A percentile compares a stretch with the other conserved stretches of the same genome.
Conservation (phyloP, 192 early-diverging fungal species). For the Podila minutissima region DNA sequence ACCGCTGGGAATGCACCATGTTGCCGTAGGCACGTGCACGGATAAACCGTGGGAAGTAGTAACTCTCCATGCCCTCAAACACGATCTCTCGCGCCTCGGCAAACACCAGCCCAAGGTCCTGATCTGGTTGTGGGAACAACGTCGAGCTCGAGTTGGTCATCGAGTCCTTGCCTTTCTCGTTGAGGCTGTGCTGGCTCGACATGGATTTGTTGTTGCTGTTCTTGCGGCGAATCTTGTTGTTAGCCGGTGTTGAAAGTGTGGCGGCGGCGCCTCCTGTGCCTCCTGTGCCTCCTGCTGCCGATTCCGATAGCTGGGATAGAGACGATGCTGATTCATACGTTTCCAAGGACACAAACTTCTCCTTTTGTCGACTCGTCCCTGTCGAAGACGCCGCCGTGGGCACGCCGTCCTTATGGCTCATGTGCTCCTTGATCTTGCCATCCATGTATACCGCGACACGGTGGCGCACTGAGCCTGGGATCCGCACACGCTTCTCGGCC, state of each 20-base stretch:
- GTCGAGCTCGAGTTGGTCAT: background rate
- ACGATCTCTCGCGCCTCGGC: slow-evolving; percentile 64
- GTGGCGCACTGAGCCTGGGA: slow-evolving; percentile 53
- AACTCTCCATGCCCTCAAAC: slow-evolving; percentile 60
- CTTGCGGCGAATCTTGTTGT: background rate
- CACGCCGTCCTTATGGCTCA: slow-evolving; percentile 27
- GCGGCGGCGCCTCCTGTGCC: background rate
- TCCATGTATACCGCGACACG: slow-evolving; percentile 43
- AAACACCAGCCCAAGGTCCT: slow-evolving; percentile 54
- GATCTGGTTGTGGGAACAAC: slow-evolving; percentile 16
- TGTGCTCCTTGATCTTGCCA: slow-evolving; percentile 2
- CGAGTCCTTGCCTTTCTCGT: background rate
- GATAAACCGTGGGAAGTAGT: slow-evolving; percentile 67
- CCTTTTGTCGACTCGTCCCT: background rate
- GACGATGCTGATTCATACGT: background rate
- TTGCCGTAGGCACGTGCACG: slow-evolving; percentile 65
- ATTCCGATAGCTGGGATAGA: background rate
- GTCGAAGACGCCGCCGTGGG: background rate
- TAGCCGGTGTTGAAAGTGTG: background rate
- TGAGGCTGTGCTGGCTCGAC: background rate
- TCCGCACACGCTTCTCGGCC: slow-evolving; percentile 59
- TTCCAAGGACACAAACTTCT: background rate
- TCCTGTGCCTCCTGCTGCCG: background rate
- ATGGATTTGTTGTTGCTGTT: background rate
- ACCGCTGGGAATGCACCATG: slow-evolving; percentile 56